Evolutionary conservation across 306 rosid species (phyloP).

Genomic region (Alnus rubra): DNA sequence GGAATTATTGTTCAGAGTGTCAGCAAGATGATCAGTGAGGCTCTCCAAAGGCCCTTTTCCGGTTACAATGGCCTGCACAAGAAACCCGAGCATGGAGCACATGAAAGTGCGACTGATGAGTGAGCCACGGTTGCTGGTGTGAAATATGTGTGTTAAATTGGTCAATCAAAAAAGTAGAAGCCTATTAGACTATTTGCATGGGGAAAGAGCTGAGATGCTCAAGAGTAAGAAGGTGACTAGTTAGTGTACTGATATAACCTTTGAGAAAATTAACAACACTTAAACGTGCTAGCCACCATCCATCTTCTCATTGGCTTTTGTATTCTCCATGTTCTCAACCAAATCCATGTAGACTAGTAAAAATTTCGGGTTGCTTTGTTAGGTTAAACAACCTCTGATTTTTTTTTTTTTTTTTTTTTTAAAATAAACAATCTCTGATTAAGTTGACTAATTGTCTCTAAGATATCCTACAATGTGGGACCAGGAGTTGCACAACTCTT

Average conservation of each 20-base stretch:
- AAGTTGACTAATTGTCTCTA: slow-evolving; percentile 8
- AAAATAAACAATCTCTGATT: neutral
- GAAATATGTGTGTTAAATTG: too few species aligned
- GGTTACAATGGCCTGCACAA: too few species aligned
- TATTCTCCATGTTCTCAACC: neutral
- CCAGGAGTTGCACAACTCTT: neutral
- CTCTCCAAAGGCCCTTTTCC: too few species aligned
- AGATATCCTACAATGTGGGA: slow-evolving; percentile 5
- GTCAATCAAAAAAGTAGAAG: too few species aligned
- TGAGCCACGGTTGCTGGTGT: too few species aligned
- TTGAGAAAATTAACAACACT: neutral
- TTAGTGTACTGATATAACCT: too few species aligned
- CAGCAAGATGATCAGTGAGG: slow-evolving; percentile 39
- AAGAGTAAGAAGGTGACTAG: too few species aligned
- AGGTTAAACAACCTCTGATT: neutral
- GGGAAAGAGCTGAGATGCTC: too few species aligned
- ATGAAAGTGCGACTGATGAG: too few species aligned
- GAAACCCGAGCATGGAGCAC: too few species aligned
- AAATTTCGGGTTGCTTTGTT: neutral
- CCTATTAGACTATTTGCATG: too few species aligned
- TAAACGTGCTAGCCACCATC: neutral
- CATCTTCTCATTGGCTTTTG: neutral
- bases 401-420: too few species aligned
- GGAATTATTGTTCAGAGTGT: slow-evolving; percentile 40
- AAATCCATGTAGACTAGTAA: neutral